These are phyloP conservation scores for Penicillium angulare DNA, from an alignment of 495 filamentous ascomycete species.

Conservation along the genomic window DNA sequence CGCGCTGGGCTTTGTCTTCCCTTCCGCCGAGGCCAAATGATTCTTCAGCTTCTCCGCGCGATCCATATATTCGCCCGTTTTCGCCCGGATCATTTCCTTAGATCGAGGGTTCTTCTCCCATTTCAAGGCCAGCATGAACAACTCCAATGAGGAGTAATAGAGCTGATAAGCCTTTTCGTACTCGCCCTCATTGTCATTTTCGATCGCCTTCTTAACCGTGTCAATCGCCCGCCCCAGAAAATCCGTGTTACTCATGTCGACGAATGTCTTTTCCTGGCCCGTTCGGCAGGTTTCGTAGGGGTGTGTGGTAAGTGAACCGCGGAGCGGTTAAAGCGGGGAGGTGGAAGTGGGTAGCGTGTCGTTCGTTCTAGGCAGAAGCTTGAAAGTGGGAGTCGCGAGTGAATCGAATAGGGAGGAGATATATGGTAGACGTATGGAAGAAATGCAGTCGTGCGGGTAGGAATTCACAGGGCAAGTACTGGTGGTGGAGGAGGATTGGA, in stretches of 20 bases:
- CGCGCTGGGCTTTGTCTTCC: slow-evolving; percentile 73
- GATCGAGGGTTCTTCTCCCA: slow-evolving; percentile 97
- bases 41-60: slow-evolving; percentile 95
- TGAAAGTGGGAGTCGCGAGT: background rate
- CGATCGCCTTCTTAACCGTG: slow-evolving; percentile 94
- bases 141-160: slow-evolving; percentile 91
- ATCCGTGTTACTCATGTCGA: slow-evolving; percentile 90
- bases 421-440: background rate
- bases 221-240: slow-evolving; percentile 95
- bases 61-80: slow-evolving; percentile 95
- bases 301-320: slow-evolving; percentile 21
- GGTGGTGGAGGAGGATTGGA: slow-evolving; percentile 9
- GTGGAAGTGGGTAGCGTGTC: slow-evolving; percentile 15
- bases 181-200: slow-evolving; percentile 89
- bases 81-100: slow-evolving; percentile 94
- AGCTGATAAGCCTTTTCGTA: slow-evolving; percentile 94
- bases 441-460: slow-evolving; percentile 5
- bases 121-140: slow-evolving; percentile 95
- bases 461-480: background rate
- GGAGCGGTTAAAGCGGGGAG: slow-evolving; percentile 29
- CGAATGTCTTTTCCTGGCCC: slow-evolving; percentile 2
- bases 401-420: background rate
- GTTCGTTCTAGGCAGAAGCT: slow-evolving; percentile 16
- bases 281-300: slow-evolving; percentile 10
- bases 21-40: slow-evolving; percentile 74